Conservation (phyloP, 768 basidiomycete genomes). For the Clathrus columnatus region DNA sequence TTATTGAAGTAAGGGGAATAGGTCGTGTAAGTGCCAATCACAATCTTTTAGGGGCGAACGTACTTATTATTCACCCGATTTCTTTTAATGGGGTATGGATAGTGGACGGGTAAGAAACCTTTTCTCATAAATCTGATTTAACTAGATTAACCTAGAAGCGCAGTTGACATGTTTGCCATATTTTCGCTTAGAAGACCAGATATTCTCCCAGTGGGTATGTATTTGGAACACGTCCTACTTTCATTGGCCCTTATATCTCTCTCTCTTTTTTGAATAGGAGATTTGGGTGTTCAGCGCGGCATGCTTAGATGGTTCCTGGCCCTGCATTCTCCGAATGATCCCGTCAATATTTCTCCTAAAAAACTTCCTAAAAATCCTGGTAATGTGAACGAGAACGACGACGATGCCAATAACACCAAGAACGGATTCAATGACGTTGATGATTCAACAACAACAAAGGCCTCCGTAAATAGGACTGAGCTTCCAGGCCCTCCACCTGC, state of each 20-base stretch:
- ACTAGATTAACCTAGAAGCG: slow-evolving; percentile 11
- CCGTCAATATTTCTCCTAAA: slow-evolving; percentile 41
- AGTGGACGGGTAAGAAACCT: slow-evolving; percentile 73
- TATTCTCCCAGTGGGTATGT: slow-evolving; percentile 55
- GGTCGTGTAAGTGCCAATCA: slow-evolving; percentile 44
- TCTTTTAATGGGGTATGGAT: slow-evolving; percentile 9
- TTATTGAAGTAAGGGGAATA: slow-evolving; percentile 73
- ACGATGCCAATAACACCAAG: not conserved
- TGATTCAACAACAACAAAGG: slow-evolving; percentile 24
- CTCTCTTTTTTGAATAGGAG: slow-evolving; percentile 36
- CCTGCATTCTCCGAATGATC: slow-evolving; percentile 37
- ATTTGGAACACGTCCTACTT: slow-evolving; percentile 17
- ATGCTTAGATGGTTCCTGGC: slow-evolving; percentile 60
- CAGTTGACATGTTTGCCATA: slow-evolving; percentile 90
- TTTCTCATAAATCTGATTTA: not conserved
- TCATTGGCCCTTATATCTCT: not conserved
- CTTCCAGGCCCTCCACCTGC: not conserved
- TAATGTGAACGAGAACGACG: slow-evolving; percentile 11
- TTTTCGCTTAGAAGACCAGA: slow-evolving; percentile 80
- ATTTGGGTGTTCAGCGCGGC: slow-evolving; percentile 78
- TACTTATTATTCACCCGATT: not conserved
- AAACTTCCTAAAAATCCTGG: slow-evolving; percentile 28
- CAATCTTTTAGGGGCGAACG: not conserved
- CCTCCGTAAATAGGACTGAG: no score
- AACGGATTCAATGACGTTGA: no score